Base-by-base conservation (phyloP, 2,329 filamentous ascomycete species). In the Botryotinia calthae region DNA sequence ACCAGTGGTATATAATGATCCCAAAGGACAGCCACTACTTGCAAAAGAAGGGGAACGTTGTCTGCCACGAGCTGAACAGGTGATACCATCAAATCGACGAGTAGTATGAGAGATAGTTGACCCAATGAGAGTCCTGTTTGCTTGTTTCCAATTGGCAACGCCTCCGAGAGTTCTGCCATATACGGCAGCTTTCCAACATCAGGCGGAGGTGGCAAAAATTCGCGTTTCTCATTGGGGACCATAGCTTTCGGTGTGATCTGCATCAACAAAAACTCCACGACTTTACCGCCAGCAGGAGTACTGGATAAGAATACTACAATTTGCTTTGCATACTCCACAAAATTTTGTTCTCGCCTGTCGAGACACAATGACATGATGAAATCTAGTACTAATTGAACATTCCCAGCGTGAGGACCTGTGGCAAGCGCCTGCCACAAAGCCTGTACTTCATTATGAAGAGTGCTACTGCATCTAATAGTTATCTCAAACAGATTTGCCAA, bases 261-360 rank as follows among this genome's bases (percentile, higher is more conserved):
- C 82, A 97, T 87, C 42, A 98, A 85, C 71, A 99, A 86, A 77
- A 98, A 98, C 76, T 99, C 96, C 18, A 99, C 91, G 4, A 99
- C 95, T 79, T 97, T 97, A 65, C 93, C 91, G 0, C 95, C 95
- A 2, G 95, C 90, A 80, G 83, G 92, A 79, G 88, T 97, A 76
- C 93, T 96, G 0, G 96, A 97, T 8, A 99, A 82, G 81, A 98
- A 98, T 0, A 99, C 97, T 25, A 98, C 94, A 70, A 99, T 96
- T 82, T 99, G 96, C 84, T 98, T 99, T 8, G 95, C 95, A 80
- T 97, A 97, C 78, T 98, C 94, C 72, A 99, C 95, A 81, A 98
- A 99, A 78, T 98, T 98, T 79, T 99, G 96, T 81, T 99, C 97
- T 66, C 95, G 90, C 46, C 95, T 90, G 79, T 99, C 96, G 18